phyloP scores from a whole-genome alignment of 495 filamentous ascomycete species.

The Podospora didyma region DNA sequence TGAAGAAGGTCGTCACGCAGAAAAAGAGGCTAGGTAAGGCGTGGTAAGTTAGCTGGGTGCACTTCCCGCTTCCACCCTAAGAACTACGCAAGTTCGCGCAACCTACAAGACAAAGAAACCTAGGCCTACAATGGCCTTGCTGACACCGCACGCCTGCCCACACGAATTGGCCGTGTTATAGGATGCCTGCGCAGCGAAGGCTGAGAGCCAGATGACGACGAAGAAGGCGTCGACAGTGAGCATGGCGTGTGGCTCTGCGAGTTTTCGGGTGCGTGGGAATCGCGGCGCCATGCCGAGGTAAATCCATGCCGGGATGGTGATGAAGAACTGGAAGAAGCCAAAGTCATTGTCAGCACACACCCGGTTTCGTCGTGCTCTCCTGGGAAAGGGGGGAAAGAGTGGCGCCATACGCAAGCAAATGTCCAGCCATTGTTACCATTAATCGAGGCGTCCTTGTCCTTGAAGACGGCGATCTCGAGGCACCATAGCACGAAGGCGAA shows the following conservation, averaged over 20 bases:
- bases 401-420: constrained; percentile 76
- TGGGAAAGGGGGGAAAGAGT: too few relatives aligned
- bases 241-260: constrained; percentile 81
- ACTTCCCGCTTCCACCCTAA: not conserved
- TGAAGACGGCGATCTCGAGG: constrained; percentile 68
- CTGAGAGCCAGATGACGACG: constrained; percentile 78
- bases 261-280: constrained; percentile 73
- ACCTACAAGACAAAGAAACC: constrained; percentile 75
- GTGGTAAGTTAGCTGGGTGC: not conserved
- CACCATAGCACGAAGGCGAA: constrained; percentile 68
- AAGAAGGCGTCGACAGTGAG: constrained; percentile 69
- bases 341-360: too few relatives aligned
- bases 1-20: constrained; percentile 64
- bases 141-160: constrained; percentile 60
- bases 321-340: constrained; percentile 62
- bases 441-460: constrained; percentile 54
- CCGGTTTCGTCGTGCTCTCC: too few relatives aligned
- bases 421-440: constrained; percentile 71
- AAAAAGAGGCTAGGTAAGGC: constrained; percentile 63
- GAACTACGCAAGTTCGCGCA: not conserved
- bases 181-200: constrained; percentile 70
- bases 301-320: constrained; percentile 75
- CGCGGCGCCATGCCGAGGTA: constrained; percentile 81
- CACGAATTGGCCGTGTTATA: constrained; percentile 53
- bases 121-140: constrained; percentile 73